Evolutionary conservation across 129 eudicot species (phyloP), one percentile per base, ranked within the genome.

Genomic region (Flaveria linearis): DNA sequence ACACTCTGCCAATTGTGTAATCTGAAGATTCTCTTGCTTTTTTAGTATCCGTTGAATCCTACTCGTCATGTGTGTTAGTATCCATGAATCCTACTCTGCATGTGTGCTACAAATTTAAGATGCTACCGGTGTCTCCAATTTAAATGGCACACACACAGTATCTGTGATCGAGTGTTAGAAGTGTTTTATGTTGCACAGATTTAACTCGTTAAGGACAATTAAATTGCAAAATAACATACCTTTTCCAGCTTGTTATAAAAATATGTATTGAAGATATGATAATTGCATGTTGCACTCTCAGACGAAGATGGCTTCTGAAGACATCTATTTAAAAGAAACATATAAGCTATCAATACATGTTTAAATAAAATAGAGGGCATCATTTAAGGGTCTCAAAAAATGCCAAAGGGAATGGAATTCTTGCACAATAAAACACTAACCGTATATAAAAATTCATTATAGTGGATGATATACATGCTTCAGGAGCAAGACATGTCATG

Each of bases 391-490:
- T n/a, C 28, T 52, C 3, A 26, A 16, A 50, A 71, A 3, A 72
- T 18, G 52, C 39, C 5, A 28, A 18, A 73, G 22, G 2, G 9
- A 41, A 42, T 51, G 60, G 45, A 61, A 63, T 41, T 45, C 22
- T 71, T 28, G 16, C n/a, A 72, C 39, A 76, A 41, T 16, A 53
- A 73, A 33, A 39, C 17, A 84, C 86, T 84, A 81, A 93, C 98
- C 88, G 73, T 45, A 93, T 88, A 84, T 90, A 93, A 71, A 90
- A 71, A 68, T 93, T 93, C 88, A 93, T 93, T 69, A 93, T 93
- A 23, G 89, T 74, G 22, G 97, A 93, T 50, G 97, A 85, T 84
- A 93, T 66, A 79, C 78, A 93, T 15, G 86, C 81, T 77, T 89
- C 88, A 33, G 97, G 97, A 51, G 83, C 88, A 76, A 90, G 96